Evolutionary conservation across 176 grass and related monocot genomes (phyloP), one percentile per base, ranked within the genome.

Genomic region (Microstegium vimineum): DNA sequence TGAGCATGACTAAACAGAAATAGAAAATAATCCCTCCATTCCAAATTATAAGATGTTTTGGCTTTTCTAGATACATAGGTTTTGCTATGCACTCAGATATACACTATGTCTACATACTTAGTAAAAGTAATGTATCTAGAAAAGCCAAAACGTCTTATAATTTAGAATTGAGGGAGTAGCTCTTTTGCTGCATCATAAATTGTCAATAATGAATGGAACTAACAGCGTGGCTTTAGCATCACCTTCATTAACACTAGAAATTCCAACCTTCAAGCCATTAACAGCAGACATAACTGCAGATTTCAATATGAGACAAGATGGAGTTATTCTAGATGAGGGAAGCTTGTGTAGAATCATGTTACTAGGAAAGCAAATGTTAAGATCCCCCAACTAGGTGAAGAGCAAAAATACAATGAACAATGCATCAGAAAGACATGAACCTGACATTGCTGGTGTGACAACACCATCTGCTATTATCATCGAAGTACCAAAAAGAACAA

Each of bases 251-350:
- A 99, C 82, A 81, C 93, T 95, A 47, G 96, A 80, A 87, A 95
- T 87, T 79, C 96, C 96, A 84, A 99, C 89, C 85, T 95, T 95
- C 35, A 95, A 77, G 68, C 96, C 96, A 91, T 93, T 99, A 43
- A 99, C 89, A 87, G 96, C 93, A 85, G 96, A 99, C 93, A 99
- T 95, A 36, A 99, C 96, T 99, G 89, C 73, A 88, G 62, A 85
- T 74, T 79, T 85, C 46, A 88, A 69, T 35, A 85, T 32, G 46
- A 80, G 20, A 86, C 12, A 71, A 82, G 68, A 18, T 65, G 20
- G n/a, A 71, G 40, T 83, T 87, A 86, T 67, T 66, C 43, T 73
- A 62, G 7, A 43, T 77, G 10, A 77, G 43, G 22, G 57, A 85
- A 77, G 42, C n/a, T 66, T 73, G 11, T 47, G 2, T 43, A 77